Conservation (phyloP, 1,284 basidiomycete species). For the Meira nashicola region DNA sequence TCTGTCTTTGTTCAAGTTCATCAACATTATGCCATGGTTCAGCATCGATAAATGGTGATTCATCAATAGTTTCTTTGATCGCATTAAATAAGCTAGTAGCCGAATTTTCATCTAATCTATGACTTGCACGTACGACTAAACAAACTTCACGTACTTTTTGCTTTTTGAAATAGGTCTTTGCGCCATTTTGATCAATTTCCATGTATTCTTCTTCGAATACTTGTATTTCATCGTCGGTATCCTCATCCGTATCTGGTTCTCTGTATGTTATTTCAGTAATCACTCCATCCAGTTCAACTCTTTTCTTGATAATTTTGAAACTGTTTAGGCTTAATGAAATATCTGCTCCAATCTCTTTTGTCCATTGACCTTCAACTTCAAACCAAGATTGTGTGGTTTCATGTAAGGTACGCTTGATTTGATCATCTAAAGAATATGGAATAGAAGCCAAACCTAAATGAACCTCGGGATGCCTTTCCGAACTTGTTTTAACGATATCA, state of each 20-base stretch:
- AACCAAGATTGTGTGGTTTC: slow-evolving; percentile 44
- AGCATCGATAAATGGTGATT: slow-evolving; percentile 17
- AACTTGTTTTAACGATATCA: slow-evolving; percentile 32
- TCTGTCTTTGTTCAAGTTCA: slow-evolving; percentile 18
- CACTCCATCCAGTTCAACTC: not conserved
- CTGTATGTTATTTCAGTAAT: not conserved
- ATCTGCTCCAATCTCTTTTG: slow-evolving; percentile 37
- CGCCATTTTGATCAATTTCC: slow-evolving; percentile 6
- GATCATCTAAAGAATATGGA: slow-evolving; percentile 48
- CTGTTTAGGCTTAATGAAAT: slow-evolving; percentile 33
- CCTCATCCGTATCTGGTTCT: not conserved
- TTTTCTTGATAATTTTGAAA: slow-evolving; percentile 21
- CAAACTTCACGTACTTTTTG: slow-evolving; percentile 33
- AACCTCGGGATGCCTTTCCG: slow-evolving; percentile 36
- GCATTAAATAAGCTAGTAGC: slow-evolving; percentile 31
- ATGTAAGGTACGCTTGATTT: slow-evolving; percentile 43
- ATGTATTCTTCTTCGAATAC: not conserved
- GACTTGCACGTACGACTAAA: slow-evolving; percentile 29
- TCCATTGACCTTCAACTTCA: slow-evolving; percentile 35
- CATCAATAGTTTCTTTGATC: slow-evolving; percentile 21
- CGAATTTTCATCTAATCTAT: slow-evolving; percentile 22
- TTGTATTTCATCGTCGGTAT: not conserved
- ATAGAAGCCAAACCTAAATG: slow-evolving; percentile 52
- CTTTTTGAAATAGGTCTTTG: slow-evolving; percentile 8
- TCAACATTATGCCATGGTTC: slow-evolving; percentile 13